Conservation (phyloP, 495 filamentous ascomycete species). For the Letharia columbiana region DNA sequence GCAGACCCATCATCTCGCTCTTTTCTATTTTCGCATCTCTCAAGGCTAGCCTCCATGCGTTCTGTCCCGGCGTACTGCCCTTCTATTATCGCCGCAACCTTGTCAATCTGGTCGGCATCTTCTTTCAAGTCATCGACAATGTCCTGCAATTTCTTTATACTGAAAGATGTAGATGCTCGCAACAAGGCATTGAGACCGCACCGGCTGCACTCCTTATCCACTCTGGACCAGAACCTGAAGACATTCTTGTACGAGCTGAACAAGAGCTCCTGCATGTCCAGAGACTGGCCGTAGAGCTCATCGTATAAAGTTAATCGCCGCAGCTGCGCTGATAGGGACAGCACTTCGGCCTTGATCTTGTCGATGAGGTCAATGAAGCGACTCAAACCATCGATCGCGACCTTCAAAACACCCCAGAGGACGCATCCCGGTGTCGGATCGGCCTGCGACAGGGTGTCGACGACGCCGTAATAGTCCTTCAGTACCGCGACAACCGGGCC, state of each 20-base stretch:
- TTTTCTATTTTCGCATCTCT: constrained; percentile 6
- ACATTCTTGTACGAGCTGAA: constrained; percentile 10
- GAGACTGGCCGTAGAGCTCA: constrained; percentile 10
- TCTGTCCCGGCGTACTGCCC: constrained; percentile 1
- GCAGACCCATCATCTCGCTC: constrained; percentile 7
- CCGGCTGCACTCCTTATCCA: constrained; percentile 15
- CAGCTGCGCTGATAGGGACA: neutral
- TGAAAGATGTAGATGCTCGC: constrained; percentile 6
- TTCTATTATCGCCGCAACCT: neutral
- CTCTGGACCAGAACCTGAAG: constrained; percentile 13
- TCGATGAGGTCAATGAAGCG: constrained; percentile 8
- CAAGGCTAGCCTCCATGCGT: neutral
- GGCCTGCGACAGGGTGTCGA: constrained; percentile 9
- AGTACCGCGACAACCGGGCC: neutral
- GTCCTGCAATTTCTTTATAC: constrained; percentile 3
- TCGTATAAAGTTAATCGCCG: constrained; percentile 11
- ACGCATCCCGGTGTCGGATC: neutral
- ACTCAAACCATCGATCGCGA: constrained; percentile 4
- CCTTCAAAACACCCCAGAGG: constrained; percentile 9
- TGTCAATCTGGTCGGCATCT: constrained; percentile 4
- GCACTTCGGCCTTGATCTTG: constrained; percentile 11
- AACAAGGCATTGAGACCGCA: constrained; percentile 5
- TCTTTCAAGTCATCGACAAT: constrained; percentile 6
- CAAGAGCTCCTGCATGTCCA: constrained; percentile 13
- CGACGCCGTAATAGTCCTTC: neutral